phyloP scores from a whole-genome alignment of 352 stramenopile genomes.

The Globisporangium okanoganense region DNA sequence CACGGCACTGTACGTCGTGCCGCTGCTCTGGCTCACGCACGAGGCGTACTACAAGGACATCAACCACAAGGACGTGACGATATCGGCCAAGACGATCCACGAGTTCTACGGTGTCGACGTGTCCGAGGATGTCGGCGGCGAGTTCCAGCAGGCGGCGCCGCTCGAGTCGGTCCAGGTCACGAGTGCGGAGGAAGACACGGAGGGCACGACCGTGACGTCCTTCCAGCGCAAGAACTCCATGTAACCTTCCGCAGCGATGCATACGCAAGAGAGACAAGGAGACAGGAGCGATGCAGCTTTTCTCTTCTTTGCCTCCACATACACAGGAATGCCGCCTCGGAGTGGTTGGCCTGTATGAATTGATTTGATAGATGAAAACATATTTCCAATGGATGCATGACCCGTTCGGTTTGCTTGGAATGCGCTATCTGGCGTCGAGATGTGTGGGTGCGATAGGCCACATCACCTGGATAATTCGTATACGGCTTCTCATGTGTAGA shows the following conservation, averaged over 20 bases:
- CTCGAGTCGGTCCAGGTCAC: slow-evolving; percentile 20
- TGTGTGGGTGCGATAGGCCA: not conserved
- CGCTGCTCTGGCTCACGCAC: slow-evolving; percentile 78
- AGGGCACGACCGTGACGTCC: slow-evolving; percentile 21
- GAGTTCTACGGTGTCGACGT: slow-evolving; percentile 61
- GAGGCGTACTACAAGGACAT: slow-evolving; percentile 82
- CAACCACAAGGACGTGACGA: slow-evolving; percentile 68
- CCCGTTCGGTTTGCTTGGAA: not conserved
- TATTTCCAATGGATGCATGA: not conserved
- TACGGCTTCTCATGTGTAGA: not conserved
- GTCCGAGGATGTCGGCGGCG: slow-evolving; percentile 21
- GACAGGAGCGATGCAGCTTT: not conserved
- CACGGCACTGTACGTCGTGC: slow-evolving; percentile 85
- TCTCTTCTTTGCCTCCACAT: not conserved
- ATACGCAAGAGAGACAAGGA: slow-evolving; percentile 9
- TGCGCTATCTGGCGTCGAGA: not conserved
- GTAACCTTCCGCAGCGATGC: slow-evolving; percentile 26
- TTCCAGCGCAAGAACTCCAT: slow-evolving; percentile 55
- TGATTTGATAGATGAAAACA: slow-evolving; percentile 6
- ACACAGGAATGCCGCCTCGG: not conserved
- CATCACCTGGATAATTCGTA: too few relatives aligned
- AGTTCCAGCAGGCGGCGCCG: slow-evolving; percentile 10
- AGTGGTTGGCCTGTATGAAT: slow-evolving; percentile 3
- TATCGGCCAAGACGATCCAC: slow-evolving; percentile 52
- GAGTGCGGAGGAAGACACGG: slow-evolving; percentile 29